Base-by-base conservation (phyloP, 2,329 filamentous ascomycete genomes). In the Colletotrichum tabaci region DNA sequence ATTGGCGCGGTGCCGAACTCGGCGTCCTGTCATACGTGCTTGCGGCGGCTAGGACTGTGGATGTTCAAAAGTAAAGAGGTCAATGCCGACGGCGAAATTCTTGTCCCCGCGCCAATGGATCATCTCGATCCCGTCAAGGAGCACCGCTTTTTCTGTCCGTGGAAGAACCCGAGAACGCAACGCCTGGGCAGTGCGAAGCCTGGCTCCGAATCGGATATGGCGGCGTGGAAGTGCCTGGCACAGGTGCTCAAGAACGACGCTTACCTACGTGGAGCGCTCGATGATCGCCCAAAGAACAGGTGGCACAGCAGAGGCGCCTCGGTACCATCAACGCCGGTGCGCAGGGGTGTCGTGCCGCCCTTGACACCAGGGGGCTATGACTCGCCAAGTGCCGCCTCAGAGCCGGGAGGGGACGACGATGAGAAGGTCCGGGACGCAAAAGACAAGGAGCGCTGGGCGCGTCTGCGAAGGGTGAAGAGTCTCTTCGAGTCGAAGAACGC, bases 31-130 rank as follows among this genome's bases (percentile, higher is more conserved):
- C 88, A 92, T 70, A 93, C 94, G 23, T 99, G 96, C 79, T 93
- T 97, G 77, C 91, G 96, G 71, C 91, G 95, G 1, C 86, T 98
- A 0, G 96, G 96, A 0, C 86, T 99, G 2, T 99, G 96, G 96
- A 92, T 99, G 85, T 98, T 97, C 80, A 93, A 91, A 77, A 92
- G 91, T 80, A 95, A 92, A 80, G 89, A 90, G 76, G 88, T 92
- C 40, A 87, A 89, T 69, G 83, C 84, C 1, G 81, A 83, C 18
- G 86, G 86, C 0, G 81, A 86, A 46, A 82, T 91, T 12, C 80
- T 91, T 13, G 85, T 88, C 5, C 87, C 88, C 1, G 88, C 91
- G 3, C 87, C 88, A 1, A 91, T 93, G 86, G 88, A 89, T 74
- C 85, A 89, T 67, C 86, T 96, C 1, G 91, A 96, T 77, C 90